A percentile compares a stretch with the other conserved stretches of the same genome.
phyloP scores from a whole-genome alignment of 345 rosid genomes.

The Diplotaxis tenuifolia region DNA sequence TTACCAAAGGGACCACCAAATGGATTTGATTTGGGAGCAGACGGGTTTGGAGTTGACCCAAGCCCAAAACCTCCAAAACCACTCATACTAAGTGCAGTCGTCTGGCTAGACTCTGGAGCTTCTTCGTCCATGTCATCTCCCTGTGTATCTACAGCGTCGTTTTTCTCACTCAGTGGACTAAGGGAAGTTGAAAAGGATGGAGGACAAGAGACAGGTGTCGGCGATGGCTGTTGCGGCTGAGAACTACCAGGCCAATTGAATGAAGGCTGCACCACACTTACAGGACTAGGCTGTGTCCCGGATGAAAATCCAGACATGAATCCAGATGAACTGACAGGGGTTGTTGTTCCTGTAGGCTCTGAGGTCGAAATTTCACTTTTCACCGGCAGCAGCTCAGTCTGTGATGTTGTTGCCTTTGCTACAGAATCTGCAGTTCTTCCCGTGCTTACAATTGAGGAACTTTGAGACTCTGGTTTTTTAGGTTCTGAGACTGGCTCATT shows the following conservation, averaged over 20 bases:
- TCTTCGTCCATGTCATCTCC: conserved; percentile 99
- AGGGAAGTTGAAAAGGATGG: conserved; percentile 39
- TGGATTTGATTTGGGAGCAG: conserved; percentile 60
- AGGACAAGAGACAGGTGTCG: conserved; percentile 36
- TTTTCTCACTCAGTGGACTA: conserved; percentile 41
- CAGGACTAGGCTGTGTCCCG: conserved; percentile 41
- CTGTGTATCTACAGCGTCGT: conserved; percentile 46
- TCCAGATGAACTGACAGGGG: conserved; percentile 39
- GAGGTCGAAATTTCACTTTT: conserved; percentile 41
- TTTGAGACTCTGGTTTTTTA: conserved; percentile 42
- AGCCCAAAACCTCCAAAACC: conserved; percentile 69
- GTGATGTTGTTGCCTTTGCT: conserved; percentile 35
- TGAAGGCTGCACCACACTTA: conserved; percentile 37
- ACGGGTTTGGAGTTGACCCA: conserved; percentile 53
- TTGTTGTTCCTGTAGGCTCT: conserved; percentile 42
- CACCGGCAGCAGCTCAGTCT: conserved; percentile 32
- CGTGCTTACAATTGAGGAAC: conserved; percentile 25
- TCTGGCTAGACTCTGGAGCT: conserved; percentile 64
- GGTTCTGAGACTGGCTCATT: conserved; percentile 37
- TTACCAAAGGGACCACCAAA: conserved; percentile 73
- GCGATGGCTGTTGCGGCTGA: conserved; percentile 45
- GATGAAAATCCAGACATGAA: conserved; percentile 40
- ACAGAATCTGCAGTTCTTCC: conserved; percentile 36
- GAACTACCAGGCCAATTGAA: conserved; percentile 40
- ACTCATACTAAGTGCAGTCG: conserved; percentile 64